Evolutionary conservation across 164 flowering plant genomes (phyloP), one percentile per base, ranked within the genome.

Genomic region (Vitis amurensis): DNA sequence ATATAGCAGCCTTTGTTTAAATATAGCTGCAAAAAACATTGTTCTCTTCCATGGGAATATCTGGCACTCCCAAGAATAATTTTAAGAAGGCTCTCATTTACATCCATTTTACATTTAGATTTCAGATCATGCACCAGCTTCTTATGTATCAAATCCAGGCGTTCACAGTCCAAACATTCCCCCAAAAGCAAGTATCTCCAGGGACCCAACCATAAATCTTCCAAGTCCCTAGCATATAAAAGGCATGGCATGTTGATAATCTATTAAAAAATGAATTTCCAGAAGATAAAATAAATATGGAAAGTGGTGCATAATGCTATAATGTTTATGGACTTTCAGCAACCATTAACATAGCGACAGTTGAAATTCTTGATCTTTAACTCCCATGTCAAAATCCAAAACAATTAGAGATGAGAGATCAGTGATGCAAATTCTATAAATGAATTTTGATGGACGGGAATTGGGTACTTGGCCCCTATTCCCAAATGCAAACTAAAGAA

Each of bases 191-290:
- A 73, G 73, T 77, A 83, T 76, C 79, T 91, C 94, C 93, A 93
- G 9, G 87, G 84, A 61, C 99, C 98, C 44, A 95, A 80, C 99
- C 99, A 93, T 30, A 77, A 84, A 74, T 86, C 88, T 82, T 95
- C 99, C 68, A 95, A n/a, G 63, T 79, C 80, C 75, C 99, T 92
- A 80, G 31, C 59, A 52, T 65, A 68, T 8, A 37, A 61, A 31
- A 30, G 16, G 19, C 49, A 61, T 1, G 50, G 6, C 2, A 66
- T 50, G 52, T 30, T 5, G 17, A 31, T 11, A 31, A 31, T 31
- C 6, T 31, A 31, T 31, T 31, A 31, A 31, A 31, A 53, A 53
- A 12, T 4, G 5, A n/a, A 53, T 13, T 53, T 11, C 15, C 56
- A 14, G n/a, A 53, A 53, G 56, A 11, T 11, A 53, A 13, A 13